Conservation (phyloP, 2,329 filamentous ascomycete genomes). For the Fusarium sp. region DNA sequence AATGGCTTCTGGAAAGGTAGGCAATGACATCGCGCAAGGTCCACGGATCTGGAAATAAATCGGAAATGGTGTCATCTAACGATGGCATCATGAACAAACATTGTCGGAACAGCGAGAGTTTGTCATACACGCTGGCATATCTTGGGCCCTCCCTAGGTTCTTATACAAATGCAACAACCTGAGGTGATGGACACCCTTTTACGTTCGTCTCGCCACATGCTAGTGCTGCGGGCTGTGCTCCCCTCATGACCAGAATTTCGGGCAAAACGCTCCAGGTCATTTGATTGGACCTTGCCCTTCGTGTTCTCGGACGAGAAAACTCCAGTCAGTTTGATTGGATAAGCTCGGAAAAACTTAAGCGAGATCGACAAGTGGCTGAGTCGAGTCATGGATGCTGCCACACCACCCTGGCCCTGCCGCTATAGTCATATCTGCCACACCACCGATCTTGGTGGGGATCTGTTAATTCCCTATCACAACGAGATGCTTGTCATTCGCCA, state of each 20-base stretch:
- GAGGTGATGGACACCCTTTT: background rate
- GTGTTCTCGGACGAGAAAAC: background rate
- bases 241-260: background rate
- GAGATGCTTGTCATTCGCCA: fast-evolving
- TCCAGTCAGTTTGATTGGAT: background rate
- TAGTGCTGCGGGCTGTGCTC: background rate
- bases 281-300: background rate
- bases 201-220: background rate
- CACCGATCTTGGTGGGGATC: fast-evolving
- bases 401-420: background rate
- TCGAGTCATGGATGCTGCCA: background rate
- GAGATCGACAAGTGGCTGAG: background rate
- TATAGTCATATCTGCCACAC: background rate
- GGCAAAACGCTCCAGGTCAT: background rate
- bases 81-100: background rate
- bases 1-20: background rate
- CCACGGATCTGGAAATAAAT: background rate
- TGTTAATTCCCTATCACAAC: background rate
- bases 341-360: background rate
- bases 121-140: background rate
- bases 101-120: too few species aligned
- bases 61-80: background rate
- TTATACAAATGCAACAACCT: background rate
- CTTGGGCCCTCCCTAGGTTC: background rate
- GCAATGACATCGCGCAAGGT: background rate